Base-by-base conservation (phyloP, 1,139 yeast species). In the Candida glucosophila region DNA sequence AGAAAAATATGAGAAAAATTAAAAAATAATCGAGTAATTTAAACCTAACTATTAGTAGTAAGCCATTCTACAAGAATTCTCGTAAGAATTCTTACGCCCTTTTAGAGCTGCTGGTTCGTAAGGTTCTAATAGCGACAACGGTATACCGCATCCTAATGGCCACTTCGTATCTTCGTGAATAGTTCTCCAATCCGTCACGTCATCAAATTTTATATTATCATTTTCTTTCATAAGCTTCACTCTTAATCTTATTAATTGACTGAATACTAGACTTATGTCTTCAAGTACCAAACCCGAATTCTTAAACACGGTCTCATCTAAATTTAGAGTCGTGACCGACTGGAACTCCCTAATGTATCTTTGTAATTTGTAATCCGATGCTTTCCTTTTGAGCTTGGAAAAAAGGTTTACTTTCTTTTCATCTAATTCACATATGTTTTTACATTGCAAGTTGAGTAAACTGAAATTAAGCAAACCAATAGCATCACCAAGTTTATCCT, bases 131-230 rank as follows among this genome's bases (percentile, higher is more conserved):
- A 29, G 34, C 15, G 38, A 36, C 4, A 53, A 44, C 2, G 71
- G 71, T 5, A 64, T 57, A 25, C 49, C 48, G 5, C 52, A 43
- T 0, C 70, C 70, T 24, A 59, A 35, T 1, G 72, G 72, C 71
- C 71, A 65, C 35, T 58, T 61, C 5, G 61, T 49, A 31, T 63
- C 70, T 18, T 47, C 44, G 15, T 46, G 45, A 3, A 59, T 49
- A 23, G 56, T 66, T 24, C 46, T 49, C 58, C 65, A 62, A 28
- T 50, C 49, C 2, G 51, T 47, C 5, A 64, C 54, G 7, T 41
- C 36, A 25, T 65, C 67, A 33, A 64, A 65, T 16, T 43, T 49
- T 22, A 65, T 43, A 30, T 56, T 59, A 25, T 60, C 53, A 31
- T 65, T 65, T 29, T 64, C 70, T 35, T 61, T 63, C n/a, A 57